Base-by-base conservation (phyloP, 2,329 filamentous ascomycete genomes). In the Neopestalotiopsis rosae region DNA sequence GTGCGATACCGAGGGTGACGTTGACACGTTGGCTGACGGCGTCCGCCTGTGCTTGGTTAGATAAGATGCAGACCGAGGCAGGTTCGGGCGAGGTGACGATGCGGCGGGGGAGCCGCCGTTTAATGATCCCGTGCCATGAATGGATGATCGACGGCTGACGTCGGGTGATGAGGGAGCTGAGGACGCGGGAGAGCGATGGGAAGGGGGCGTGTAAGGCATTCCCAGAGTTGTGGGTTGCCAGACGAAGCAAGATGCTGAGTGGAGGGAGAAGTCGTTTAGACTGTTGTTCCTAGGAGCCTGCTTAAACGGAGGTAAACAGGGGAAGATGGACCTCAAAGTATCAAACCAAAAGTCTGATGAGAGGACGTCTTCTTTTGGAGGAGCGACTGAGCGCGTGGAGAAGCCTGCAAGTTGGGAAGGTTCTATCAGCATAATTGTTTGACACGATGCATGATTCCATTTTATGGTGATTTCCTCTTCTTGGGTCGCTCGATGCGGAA, bases 191-290 rank as follows among this genome's bases (percentile, higher is more conserved):
- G 89, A 91, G 78, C 86, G 84, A 78, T 89, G 88, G 75, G 91
- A 89, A 72, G 93, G 93, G 70, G 93, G 93, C 81, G 93, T 96
- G 85, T 96, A 96, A 89, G 93, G 93, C 93, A 96, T 96, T 84
- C 87, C 84, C 80, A 80, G 75, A 67, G 73, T 73, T 76, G 73
- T 73, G 72, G 75, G 69, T 71, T 73, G 74, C 78, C 75, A 72
- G 66, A 68, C 66, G 58, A 67, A 57, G 28, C 70, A 69, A 71
- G 75, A 68, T 72, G 71, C 71, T 70, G 74, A 74, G 69, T 69
- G 65, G 58, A 72, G 65, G 68, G 70, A 69, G 70, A 65, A 69
- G 69, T 71, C 65, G 63, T 70, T 72, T 70, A 73, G 65, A 69
- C 77, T 77, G 68, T 70, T 74, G 58, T 71, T 70, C 67, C 75